Evolutionary conservation across 1,284 basidiomycete genomes (phyloP).

Genomic region (Butyriboletus appendiculatus): DNA sequence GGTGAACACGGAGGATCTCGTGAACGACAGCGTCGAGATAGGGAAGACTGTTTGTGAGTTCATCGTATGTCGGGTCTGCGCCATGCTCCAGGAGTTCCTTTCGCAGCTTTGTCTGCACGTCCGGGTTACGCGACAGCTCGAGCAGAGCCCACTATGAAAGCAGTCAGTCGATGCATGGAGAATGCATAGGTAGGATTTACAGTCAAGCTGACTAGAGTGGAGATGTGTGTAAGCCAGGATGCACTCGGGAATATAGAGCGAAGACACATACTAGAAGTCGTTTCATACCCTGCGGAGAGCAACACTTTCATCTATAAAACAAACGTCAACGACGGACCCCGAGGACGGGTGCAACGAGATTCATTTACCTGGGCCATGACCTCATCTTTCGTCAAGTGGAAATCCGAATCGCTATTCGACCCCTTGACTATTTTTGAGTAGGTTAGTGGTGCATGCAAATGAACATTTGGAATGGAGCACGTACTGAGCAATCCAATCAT

Average conservation of each 20-base stretch:
- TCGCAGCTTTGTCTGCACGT: slow-evolving; percentile 40
- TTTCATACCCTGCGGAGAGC: slow-evolving; percentile 43
- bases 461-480: neutral
- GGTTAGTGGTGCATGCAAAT: neutral
- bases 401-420: slow-evolving; percentile 40
- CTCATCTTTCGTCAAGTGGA: slow-evolving; percentile 63
- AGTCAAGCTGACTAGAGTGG: slow-evolving; percentile 25
- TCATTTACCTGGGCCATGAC: slow-evolving; percentile 53
- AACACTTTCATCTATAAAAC: slow-evolving; percentile 36
- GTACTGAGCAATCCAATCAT: slow-evolving; percentile 40
- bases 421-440: slow-evolving; percentile 25
- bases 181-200: slow-evolving; percentile 2
- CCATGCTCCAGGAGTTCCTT: slow-evolving; percentile 37
- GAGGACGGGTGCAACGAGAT: neutral
- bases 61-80: slow-evolving; percentile 26
- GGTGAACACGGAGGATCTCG: slow-evolving; percentile 21
- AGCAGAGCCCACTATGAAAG: slow-evolving; percentile 26
- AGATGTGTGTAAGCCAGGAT: neutral
- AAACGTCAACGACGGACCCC: neutral
- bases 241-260: neutral
- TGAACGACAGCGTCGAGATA: slow-evolving; percentile 18
- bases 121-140: slow-evolving; percentile 19
- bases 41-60: slow-evolving; percentile 11
- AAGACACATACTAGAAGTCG: slow-evolving; percentile 37
- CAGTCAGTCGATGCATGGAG: neutral